phyloP scores from a whole-genome alignment of 2,329 filamentous ascomycete genomes.

The Aspergillus hortae region DNA sequence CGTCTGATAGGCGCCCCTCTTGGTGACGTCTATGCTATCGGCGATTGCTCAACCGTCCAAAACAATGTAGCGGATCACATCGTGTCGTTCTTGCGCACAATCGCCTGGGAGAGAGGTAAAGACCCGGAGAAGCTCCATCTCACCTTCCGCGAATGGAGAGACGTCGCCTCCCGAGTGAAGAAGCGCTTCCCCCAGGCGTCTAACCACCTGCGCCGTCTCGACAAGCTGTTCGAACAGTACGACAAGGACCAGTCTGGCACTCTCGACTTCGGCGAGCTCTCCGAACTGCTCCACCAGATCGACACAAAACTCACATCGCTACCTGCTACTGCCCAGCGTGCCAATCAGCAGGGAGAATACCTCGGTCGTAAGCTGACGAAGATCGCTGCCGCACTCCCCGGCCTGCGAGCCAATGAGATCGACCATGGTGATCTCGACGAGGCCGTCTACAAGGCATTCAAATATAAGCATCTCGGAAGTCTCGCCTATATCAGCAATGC shows the following conservation, averaged over 20 bases:
- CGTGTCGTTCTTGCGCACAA: conserved; percentile 78
- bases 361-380: conserved; percentile 93
- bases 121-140: conserved; percentile 86
- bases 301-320: conserved; percentile 92
- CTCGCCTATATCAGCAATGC: conserved; percentile 95
- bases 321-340: conserved; percentile 91
- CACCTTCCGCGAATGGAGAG: conserved; percentile 82
- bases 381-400: conserved; percentile 72
- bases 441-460: conserved; percentile 88
- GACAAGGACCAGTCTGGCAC: conserved; percentile 92
- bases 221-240: conserved; percentile 86
- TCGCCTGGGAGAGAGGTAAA: conserved; percentile 88
- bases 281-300: conserved; percentile 84
- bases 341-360: conserved; percentile 93
- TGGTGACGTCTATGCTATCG: conserved; percentile 93
- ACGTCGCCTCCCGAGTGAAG: conserved; percentile 77
- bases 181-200: conserved; percentile 88
- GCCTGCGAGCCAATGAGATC: conserved; percentile 74
- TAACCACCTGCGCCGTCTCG: conserved; percentile 80
- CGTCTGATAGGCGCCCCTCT: conserved; percentile 83
- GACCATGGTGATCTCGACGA: conserved; percentile 87
- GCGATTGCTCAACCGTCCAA: conserved; percentile 93
- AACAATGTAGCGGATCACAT: conserved; percentile 95
- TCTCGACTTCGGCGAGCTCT: conserved; percentile 87
- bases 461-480: conserved; percentile 87